phyloP scores from a whole-genome alignment of 257 asterid genomes.

The Parsonsia alboflavescens region DNA sequence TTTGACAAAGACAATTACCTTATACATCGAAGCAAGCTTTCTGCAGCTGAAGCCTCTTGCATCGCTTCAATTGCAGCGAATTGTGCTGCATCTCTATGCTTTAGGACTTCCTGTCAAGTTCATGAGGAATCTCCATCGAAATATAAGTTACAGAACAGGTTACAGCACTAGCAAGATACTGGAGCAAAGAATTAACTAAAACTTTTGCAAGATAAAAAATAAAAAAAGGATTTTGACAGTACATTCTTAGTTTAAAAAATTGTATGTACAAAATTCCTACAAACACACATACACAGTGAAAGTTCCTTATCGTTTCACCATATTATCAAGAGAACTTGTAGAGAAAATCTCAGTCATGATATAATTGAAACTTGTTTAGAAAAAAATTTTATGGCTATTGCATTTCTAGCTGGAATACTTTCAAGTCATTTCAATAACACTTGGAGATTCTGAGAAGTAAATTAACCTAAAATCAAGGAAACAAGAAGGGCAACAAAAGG shows the following conservation, averaged over 20 bases:
- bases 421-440: neutral
- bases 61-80: conserved; percentile 92
- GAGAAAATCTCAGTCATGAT: neutral
- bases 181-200: neutral
- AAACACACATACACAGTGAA: neutral
- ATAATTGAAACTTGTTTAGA: neutral
- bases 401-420: neutral
- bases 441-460: neutral
- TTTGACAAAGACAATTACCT: conserved; percentile 44
- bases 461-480: neutral
- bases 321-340: neutral
- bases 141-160: neutral
- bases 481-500: neutral
- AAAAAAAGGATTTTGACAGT: neutral
- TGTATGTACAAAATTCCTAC: neutral
- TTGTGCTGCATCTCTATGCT: conserved; percentile 87
- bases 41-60: conserved; percentile 86
- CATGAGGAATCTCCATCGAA: neutral
- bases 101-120: conserved; percentile 63
- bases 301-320: neutral
- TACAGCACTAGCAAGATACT: neutral
- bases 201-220: neutral
- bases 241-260: neutral
- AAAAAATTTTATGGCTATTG: neutral
- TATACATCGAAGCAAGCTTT: conserved; percentile 80